These are phyloP conservation scores for Aspergillus sp. DNA, from an alignment of 2,329 filamentous ascomycete species.

Conservation along the genomic window DNA sequence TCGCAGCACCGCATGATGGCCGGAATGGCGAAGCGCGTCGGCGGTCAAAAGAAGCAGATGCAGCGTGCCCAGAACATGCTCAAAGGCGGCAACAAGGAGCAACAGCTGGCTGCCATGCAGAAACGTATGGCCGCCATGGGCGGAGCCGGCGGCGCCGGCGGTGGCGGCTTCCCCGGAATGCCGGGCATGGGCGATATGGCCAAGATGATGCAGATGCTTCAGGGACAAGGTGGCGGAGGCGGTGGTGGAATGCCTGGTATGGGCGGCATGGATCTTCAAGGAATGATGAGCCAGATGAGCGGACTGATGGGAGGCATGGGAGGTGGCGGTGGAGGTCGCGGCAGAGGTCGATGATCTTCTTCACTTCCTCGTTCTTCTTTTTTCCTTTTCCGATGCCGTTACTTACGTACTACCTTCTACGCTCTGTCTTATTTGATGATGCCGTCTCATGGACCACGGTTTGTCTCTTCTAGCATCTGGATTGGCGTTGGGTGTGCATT, in stretches of 20 bases:
- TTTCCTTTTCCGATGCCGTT: conserved; percentile 5
- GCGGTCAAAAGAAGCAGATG: conserved; percentile 97
- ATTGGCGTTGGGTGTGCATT: conserved; percentile 19
- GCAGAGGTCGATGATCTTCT: conserved; percentile 32
- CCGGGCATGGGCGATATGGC: conserved; percentile 79
- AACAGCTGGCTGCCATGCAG: conserved; percentile 96
- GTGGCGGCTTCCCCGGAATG: conserved; percentile 57
- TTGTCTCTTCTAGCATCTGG: conserved; percentile 15
- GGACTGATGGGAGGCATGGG: conserved; percentile 52
- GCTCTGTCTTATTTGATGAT: not conserved
- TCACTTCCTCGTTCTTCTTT: conserved; percentile 16
- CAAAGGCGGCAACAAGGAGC: conserved; percentile 85
- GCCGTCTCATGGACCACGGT: not conserved
- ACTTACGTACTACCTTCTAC: not conserved
- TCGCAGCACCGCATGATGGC: conserved; percentile 99
- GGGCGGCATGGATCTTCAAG: conserved; percentile 61
- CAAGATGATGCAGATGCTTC: conserved; percentile 96
- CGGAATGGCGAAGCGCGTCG: conserved; percentile 98
- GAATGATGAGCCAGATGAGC: conserved; percentile 76
- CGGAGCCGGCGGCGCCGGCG: conserved; percentile 63
- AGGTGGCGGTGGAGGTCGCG: conserved; percentile 35
- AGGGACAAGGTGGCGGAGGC: conserved; percentile 65
- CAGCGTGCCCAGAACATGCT: conserved; percentile 88
- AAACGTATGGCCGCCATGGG: conserved; percentile 93
- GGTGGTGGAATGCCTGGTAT: conserved; percentile 65